Percentiles rank a stretch among this genome's conserved stretches.
These are phyloP conservation scores for Botryosphaeria dothidea DNA, from an alignment of 2,329 filamentous ascomycete species.

Conservation along the genomic window DNA sequence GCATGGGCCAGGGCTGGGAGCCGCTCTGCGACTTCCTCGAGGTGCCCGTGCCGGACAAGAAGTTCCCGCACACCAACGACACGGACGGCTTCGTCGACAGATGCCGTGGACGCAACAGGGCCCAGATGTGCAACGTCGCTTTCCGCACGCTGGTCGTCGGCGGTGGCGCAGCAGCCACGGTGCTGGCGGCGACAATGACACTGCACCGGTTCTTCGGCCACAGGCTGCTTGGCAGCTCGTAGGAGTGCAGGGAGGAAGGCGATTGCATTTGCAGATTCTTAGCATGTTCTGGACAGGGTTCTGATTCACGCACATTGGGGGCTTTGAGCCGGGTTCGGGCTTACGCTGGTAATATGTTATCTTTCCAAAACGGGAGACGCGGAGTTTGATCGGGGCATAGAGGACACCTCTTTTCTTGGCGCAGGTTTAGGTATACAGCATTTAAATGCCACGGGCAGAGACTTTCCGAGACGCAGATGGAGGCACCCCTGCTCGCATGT, in stretches of 20 bases:
- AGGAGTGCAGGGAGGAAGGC: background rate
- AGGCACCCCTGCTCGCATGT: background rate
- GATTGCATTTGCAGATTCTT: background rate
- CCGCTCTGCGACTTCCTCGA: conserved; percentile 32
- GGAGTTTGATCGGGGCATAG: conserved; percentile 13
- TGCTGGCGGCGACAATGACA: conserved; percentile 21
- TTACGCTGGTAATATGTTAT: conserved; percentile 16
- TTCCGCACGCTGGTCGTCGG: conserved; percentile 54
- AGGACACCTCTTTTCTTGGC: conserved; percentile 8
- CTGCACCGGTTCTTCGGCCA: conserved; percentile 21
- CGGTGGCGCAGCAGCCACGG: conserved; percentile 46
- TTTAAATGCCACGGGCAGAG: background rate
- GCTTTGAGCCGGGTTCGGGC: conserved; percentile 13
- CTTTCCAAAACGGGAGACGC: conserved; percentile 13
- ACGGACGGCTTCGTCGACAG: conserved; percentile 55
- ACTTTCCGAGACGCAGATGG: background rate
- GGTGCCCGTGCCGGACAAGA: conserved; percentile 25
- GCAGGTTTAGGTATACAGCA: background rate
- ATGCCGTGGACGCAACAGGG: conserved; percentile 54
- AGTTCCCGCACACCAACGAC: conserved; percentile 21
- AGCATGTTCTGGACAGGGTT: background rate
- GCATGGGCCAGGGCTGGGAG: conserved; percentile 30
- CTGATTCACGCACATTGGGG: conserved; percentile 7
- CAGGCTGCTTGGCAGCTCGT: conserved; percentile 14
- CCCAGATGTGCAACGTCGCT: conserved; percentile 58